Conservation (phyloP, 139 green algal genomes). For the Zygnema circumcarinatum region DNA sequence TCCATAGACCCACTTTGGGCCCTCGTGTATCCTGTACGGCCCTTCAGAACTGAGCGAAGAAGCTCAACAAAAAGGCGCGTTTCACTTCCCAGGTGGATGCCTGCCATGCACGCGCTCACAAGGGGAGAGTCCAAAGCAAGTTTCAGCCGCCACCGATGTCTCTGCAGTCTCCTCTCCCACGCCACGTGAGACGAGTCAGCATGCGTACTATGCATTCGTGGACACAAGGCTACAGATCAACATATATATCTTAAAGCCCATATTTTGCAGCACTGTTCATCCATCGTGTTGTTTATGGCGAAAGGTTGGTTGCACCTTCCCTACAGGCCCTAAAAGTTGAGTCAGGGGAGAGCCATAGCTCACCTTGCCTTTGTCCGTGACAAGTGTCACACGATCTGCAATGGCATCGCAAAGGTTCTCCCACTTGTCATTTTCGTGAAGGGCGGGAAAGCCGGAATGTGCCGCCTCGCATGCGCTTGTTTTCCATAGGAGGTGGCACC, state of each 20-base stretch:
- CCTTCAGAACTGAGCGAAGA: background rate
- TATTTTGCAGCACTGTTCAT: too few relatives aligned
- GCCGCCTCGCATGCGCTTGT: background rate
- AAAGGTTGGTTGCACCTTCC: too few relatives aligned
- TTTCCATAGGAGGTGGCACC: background rate
- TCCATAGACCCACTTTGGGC: too few relatives aligned
- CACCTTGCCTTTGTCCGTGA: background rate
- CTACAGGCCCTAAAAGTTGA: too few relatives aligned
- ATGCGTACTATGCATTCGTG: too few relatives aligned
- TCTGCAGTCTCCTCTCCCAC: background rate
- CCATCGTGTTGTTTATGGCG: too few relatives aligned
- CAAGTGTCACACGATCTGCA: constrained; percentile 7
- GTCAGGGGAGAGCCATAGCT: too few relatives aligned
- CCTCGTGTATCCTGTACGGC: too few relatives aligned
- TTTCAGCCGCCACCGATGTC: background rate
- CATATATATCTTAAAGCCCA: too few relatives aligned
- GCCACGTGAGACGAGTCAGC: too few relatives aligned
- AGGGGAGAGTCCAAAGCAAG: background rate
- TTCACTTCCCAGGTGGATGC: background rate
- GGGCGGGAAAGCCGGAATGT: background rate
- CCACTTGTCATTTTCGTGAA: background rate
- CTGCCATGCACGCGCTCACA: background rate
- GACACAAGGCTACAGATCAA: too few relatives aligned
- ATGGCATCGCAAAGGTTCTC: background rate
- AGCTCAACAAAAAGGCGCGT: background rate